Evolutionary conservation across 768 basidiomycete genomes (phyloP).

Genomic region (Agaricus blazei): DNA sequence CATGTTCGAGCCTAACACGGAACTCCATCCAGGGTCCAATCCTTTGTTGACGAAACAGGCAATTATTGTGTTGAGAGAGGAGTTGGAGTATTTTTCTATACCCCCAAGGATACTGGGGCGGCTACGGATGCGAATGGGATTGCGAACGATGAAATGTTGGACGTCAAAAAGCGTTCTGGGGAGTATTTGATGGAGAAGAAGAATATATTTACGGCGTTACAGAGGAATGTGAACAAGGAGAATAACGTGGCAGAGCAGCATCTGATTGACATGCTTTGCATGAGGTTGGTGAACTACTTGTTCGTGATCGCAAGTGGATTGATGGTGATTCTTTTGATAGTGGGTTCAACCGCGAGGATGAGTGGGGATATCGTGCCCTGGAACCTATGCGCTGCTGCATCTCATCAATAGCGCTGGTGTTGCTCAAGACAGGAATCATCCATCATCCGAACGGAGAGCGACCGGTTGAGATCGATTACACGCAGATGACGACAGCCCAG

Average conservation of each 20-base stretch:
- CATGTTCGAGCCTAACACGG: constrained; percentile 56
- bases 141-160: constrained; percentile 72
- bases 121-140: constrained; percentile 73
- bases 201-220: constrained; percentile 95
- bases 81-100: constrained; percentile 97
- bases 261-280: constrained; percentile 99
- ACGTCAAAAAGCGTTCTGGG: constrained; percentile 84
- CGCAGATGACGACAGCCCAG: constrained; percentile 96
- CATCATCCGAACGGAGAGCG: constrained; percentile 67
- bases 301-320: constrained; percentile 1
- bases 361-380: constrained; percentile 95
- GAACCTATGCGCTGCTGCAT: constrained; percentile 97
- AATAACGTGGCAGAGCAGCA: constrained; percentile 99
- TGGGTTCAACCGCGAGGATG: constrained; percentile 96
- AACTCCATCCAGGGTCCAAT: constrained; percentile 67
- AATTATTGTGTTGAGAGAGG: constrained; percentile 96
- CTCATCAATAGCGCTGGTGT: constrained; percentile 94
- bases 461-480: constrained; percentile 79
- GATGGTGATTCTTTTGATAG: constrained; percentile 33
- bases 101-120: constrained; percentile 66
- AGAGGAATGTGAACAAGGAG: constrained; percentile 98
- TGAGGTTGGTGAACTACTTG: constrained; percentile 62
- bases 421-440: constrained; percentile 93
- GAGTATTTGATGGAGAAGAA: constrained; percentile 82
- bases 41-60: constrained; percentile 94